Percentiles rank a stretch among this genome's conserved stretches.
These are phyloP conservation scores for Millerago galiae DNA, from an alignment of 805 yeast species.

Conservation along the genomic window DNA sequence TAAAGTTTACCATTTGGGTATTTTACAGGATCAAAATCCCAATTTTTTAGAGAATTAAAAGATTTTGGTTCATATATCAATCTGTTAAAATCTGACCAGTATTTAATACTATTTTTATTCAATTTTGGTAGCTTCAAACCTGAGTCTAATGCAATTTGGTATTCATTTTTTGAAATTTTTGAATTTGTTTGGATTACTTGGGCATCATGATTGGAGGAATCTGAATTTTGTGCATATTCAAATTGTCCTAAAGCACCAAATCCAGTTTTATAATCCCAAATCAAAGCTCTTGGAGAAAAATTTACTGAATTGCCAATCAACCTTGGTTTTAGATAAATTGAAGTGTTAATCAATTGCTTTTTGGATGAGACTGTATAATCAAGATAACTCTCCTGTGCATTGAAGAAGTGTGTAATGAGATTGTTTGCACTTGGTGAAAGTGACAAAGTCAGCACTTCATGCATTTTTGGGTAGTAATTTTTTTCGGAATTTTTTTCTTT, in stretches of 20 bases:
- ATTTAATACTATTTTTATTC: slow-evolving; percentile 36
- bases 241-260: slow-evolving; percentile 58
- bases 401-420: slow-evolving; percentile 73
- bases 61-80: slow-evolving; percentile 60
- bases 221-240: slow-evolving; percentile 33
- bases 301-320: slow-evolving; percentile 36
- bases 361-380: slow-evolving; percentile 36
- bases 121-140: slow-evolving; percentile 33
- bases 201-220: slow-evolving; percentile 7
- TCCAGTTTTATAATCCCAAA: slow-evolving; percentile 81
- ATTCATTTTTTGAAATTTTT: slow-evolving; percentile 43
- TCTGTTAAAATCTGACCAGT: slow-evolving; percentile 78
- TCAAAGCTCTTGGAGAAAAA: slow-evolving; percentile 73
- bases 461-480: slow-evolving; percentile 53
- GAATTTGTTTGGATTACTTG: slow-evolving; percentile 29
- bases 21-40: slow-evolving; percentile 44
- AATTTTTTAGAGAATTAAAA: slow-evolving; percentile 47
- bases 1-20: slow-evolving; percentile 23
- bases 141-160: slow-evolving; percentile 57
- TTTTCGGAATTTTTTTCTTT: no score
- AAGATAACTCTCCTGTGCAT: slow-evolving; percentile 65
- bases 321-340: slow-evolving; percentile 40
- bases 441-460: slow-evolving; percentile 68
- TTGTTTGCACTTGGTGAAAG: slow-evolving; percentile 71
- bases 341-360: slow-evolving; percentile 31